phyloP scores from a whole-genome alignment of 305 asterid species.

The Coffea humblotiana region DNA sequence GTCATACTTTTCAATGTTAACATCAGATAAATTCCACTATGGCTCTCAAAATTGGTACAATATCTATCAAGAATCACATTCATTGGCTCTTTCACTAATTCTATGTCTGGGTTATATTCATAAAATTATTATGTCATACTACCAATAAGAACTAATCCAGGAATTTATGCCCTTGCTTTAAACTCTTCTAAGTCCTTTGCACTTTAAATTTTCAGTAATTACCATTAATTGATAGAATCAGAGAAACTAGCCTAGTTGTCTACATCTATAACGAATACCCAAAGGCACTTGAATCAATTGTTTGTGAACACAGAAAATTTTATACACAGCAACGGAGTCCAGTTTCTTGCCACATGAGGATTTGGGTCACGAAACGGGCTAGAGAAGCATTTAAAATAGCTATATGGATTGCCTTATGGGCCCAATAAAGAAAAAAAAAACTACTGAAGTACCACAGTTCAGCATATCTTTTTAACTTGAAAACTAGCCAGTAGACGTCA shows the following conservation, averaged over 20 bases:
- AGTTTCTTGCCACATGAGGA: neutral
- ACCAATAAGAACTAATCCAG: neutral
- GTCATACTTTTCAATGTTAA: neutral
- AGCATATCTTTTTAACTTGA: too few species aligned
- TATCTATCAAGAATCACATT: neutral
- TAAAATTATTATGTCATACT: too few species aligned
- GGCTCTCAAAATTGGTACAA: neutral
- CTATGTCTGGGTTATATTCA: neutral
- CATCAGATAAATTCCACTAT: neutral
- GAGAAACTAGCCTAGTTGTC: neutral
- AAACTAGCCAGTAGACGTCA: constrained; percentile 10
- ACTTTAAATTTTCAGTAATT: neutral
- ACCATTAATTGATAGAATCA: neutral
- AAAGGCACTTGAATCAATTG: neutral
- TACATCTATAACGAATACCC: neutral
- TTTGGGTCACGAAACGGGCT: neutral
- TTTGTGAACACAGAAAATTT: neutral
- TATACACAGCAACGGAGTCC: neutral
- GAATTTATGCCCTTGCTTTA: neutral
- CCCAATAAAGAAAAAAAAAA: too few species aligned
- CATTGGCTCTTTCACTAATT: neutral
- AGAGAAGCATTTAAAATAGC: neutral
- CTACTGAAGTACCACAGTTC: neutral
- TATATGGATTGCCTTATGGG: neutral
- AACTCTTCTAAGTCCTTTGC: neutral